Evolutionary conservation across 23 red algal species (phyloP), one percentile per base, ranked within the genome.

Genomic region (Gracilaria gracilis): DNA sequence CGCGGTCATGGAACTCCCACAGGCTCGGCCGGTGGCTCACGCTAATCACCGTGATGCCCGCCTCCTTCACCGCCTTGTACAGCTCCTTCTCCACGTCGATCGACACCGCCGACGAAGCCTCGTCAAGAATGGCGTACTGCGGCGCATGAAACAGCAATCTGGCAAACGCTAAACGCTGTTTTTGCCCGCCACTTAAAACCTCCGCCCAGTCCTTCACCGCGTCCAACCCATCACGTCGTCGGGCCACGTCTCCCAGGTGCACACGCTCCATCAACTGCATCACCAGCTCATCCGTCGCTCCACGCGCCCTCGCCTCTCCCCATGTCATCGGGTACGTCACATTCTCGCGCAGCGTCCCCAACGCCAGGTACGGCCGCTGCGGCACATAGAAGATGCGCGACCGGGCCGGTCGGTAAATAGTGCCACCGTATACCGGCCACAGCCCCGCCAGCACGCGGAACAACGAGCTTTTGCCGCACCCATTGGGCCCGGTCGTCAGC

Each of bases 11-110:
- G 75, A 96, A 96, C 33, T 83, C 66, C 94, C 94, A 99, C 12
- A 99, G 93, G 65, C 94, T 96, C 51, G 97, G 97, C n/a, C 97
- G 97, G 83, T 99, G 97, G 61, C 90, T 94, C 50, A 99, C 97
- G 20, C 93, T 96, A 34, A 99, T 90, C 27, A 99, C 78, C 35
- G 97, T 96, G 54, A 96, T 96, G 23, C 95, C 92, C 54, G 86
- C 83, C 37, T 96, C 93, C 75, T 95, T 90, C n/a, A 95, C 97
- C 37, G 75, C 75, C 32, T 72, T 47, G 71, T 99, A 99, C 57
- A 99, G 57, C 27, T 83, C 84, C 42, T 95, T 80, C 85, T 99
- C 97, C 25, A 96, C 91, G 65, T 99, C 97, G 31, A 99, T 92
- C 36, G 88, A 93, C 21, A 99, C 94, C n/a, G 93, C 93, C 38